A percentile compares a stretch with the other conserved stretches of the same genome.
Conservation (phyloP, 176 grass and related monocot species). For the Oryza glaberrima region DNA sequence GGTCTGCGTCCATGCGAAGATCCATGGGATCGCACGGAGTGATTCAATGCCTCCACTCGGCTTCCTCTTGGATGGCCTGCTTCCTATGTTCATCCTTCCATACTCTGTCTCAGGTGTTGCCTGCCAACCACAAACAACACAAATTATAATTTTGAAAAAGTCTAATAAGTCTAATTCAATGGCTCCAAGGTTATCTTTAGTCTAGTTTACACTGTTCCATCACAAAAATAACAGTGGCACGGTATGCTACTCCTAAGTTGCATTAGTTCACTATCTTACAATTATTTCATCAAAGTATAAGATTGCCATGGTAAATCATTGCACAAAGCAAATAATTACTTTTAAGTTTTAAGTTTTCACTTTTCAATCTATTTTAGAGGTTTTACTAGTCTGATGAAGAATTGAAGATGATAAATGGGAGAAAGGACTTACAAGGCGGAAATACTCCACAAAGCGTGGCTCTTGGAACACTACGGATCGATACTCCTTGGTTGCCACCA, state of each 20-base stretch:
- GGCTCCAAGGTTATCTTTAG: neutral
- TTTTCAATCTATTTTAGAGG: constrained; percentile 16
- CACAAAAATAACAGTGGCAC: constrained; percentile 10
- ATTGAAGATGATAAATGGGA: neutral
- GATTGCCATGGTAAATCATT: neutral
- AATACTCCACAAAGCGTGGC: constrained; percentile 84
- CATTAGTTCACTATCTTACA: neutral
- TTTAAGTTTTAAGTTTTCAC: neutral
- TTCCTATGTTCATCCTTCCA: constrained; percentile 88
- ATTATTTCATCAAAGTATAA: constrained; percentile 14
- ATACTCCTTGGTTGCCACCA: constrained; percentile 77
- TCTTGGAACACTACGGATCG: constrained; percentile 80
- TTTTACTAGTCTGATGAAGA: neutral
- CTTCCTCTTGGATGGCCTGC: constrained; percentile 80
- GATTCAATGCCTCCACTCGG: constrained; percentile 82
- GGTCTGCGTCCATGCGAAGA: constrained; percentile 84
- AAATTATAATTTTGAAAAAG: neutral
- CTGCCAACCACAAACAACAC: constrained; percentile 45
- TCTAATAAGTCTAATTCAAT: neutral
- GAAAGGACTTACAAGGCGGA: constrained; percentile 66
- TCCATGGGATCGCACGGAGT: constrained; percentile 86
- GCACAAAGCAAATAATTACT: neutral
- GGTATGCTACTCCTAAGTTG: neutral
- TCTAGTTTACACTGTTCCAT: neutral
- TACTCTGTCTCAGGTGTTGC: constrained; percentile 80